Percentiles rank a stretch among this genome's conserved stretches.
Conservation (phyloP, 805 yeast genomes). For the Suhomyces faveliae region DNA sequence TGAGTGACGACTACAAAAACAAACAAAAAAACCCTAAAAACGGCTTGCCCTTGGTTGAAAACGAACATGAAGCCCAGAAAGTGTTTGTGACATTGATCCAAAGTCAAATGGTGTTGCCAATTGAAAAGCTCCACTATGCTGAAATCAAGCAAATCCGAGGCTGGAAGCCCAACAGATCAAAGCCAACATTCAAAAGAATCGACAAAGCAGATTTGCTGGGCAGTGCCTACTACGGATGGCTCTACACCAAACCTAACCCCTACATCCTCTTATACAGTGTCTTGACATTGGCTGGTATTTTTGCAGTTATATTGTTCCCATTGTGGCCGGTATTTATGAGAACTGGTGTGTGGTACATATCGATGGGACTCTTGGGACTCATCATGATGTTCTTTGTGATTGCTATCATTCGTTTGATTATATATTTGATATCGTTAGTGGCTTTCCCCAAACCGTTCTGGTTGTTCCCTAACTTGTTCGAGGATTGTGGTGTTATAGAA, state of each 20-base stretch:
- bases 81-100: conserved; percentile 68
- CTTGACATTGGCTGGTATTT: conserved; percentile 62
- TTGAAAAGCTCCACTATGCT: conserved; percentile 65
- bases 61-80: conserved; percentile 56
- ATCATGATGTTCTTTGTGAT: conserved; percentile 71
- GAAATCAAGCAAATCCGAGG: conserved; percentile 56
- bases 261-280: conserved; percentile 60
- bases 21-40: conserved; percentile 48
- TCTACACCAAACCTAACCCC: conserved; percentile 70
- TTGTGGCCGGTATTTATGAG: conserved; percentile 93
- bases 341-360: conserved; percentile 84
- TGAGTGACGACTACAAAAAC: conserved; percentile 65
- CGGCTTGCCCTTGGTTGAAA: conserved; percentile 42
- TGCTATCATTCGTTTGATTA: conserved; percentile 75
- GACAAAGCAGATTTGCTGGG: conserved; percentile 60
- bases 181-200: conserved; percentile 58
- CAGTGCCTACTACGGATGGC: conserved; percentile 82
- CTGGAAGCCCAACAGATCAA: conserved; percentile 58
- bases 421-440: conserved; percentile 60
- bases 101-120: conserved; percentile 72
- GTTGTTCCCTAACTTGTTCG: conserved; percentile 95
- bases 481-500: conserved; percentile 90
- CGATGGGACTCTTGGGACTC: conserved; percentile 72
- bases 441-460: conserved; percentile 76
- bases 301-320: conserved; percentile 76